These are phyloP conservation scores for Ganoderma resinaceum DNA, from an alignment of 1,284 basidiomycete species.

Conservation along the genomic window DNA sequence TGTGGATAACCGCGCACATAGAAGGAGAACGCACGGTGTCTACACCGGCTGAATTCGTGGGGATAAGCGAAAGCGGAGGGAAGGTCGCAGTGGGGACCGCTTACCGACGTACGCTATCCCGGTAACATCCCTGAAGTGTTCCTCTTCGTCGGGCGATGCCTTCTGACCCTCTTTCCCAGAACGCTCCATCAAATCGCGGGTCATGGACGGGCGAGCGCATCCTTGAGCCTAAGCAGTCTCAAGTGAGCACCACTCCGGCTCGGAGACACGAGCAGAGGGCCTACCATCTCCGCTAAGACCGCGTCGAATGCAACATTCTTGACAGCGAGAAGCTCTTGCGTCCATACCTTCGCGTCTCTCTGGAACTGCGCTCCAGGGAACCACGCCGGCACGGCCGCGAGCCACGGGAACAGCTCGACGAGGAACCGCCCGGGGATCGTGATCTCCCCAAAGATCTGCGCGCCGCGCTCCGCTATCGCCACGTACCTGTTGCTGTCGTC, in stretches of 20 bases:
- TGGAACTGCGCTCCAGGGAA: conserved; percentile 25
- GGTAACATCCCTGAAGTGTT: not conserved
- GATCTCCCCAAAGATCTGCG: conserved; percentile 16
- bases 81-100: not conserved
- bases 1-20: not conserved
- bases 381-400: conserved; percentile 27
- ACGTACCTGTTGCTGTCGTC: conserved; percentile 31
- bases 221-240: not conserved
- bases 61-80: not conserved
- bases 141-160: not conserved
- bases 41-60: not conserved
- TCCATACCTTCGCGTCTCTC: conserved; percentile 21
- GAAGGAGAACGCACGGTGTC: not conserved
- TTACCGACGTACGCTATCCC: not conserved
- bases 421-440: conserved; percentile 26
- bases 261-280: not conserved
- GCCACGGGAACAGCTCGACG: conserved; percentile 29
- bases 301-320: conserved; percentile 18
- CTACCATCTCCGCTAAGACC: conserved; percentile 16
- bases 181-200: not conserved
- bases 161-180: not conserved
- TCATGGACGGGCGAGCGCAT: not conserved
- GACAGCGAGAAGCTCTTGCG: conserved; percentile 9
- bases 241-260: not conserved
- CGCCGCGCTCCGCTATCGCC: conserved; percentile 9